Evolutionary conservation across 108 stramenopile species (phyloP), one percentile per base, ranked within the genome.

Genomic region (Nitzschia sp.): DNA sequence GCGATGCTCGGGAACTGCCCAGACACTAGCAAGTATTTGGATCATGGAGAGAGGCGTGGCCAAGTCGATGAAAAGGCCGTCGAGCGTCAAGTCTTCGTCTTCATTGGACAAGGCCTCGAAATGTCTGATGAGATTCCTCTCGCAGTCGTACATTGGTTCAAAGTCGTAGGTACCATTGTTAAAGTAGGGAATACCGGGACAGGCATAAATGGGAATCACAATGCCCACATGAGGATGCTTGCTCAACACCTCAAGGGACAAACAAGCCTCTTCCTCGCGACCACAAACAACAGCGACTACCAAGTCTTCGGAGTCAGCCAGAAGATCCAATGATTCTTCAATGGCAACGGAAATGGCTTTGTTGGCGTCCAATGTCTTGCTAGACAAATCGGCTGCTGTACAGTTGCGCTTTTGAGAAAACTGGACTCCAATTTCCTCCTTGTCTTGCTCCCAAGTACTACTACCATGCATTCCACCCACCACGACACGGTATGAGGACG

Each of bases 381-480:
- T 34, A 5, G 17, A 31, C 45, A 35, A 22, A 17, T 45, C 53
- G 45, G 31, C 9, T 3, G 1, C 27, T 16, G 62, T 47, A 32
- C 73, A 75, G 33, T 61, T 68, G 19, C 66, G 57, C 19, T 55
- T 46, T 55, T 68, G 46, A 3, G 54, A 53, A 54, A 75, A 64
- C 45, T 75, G 82, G 1, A 87, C 84, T 35, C 91, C 91, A 36
- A 83, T 75, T 2, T 72, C 67, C 17, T 84, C 77, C 4, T 81
- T 66, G 75, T 92, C 91, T 27, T 87, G 79, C 53, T 78, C 73
- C 91, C 91, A 92, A 31, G 86, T 86, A 26, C 76, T 77, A 17
- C 75, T 71, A 52, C 87, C 91, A 68, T 80, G 75, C 86, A 92
- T 92, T 45, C 91, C 91, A 53, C 91, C 91, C 55, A 79, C 81